Evolutionary conservation across 148 eudicot genomes (phyloP), one percentile per base, ranked within the genome.

Genomic region (Oxyria digyna): DNA sequence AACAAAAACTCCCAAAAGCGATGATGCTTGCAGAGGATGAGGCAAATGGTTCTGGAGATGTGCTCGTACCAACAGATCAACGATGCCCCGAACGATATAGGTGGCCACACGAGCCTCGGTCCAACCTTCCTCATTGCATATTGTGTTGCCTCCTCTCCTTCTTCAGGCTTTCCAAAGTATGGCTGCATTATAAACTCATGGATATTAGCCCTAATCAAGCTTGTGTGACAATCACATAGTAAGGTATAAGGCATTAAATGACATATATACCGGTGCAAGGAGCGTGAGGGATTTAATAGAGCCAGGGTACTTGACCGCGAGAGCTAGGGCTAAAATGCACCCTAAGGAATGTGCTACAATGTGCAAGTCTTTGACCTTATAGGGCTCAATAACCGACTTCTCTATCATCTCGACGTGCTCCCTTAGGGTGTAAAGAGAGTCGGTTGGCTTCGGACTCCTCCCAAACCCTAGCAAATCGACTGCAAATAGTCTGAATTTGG

Each of bases 311-410:
- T 81, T 87, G 48, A 85, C 96, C 0, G 91, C 88, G 1, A 93
- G 85, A 1, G 96, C 98, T 1, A 93, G 84, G 15, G 96, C 98
- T 67, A 93, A 45, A 70, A 93, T 89, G 86, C 98, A 93, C 6
- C 98, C 98, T n/a, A 93, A 76, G 5, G 98, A 93, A 76, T 93
- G 98, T 0, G 98, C 98, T 4, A 93, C 98, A 13, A 93, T 87
- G 84, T 93, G 96, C 75, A 93, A 84, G 6, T 96, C 87, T 68
- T 86, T 78, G 5, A 93, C 88, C 13, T 77, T 75, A 78, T 87
- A 70, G 0, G 69, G 80, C 41, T 83, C 85, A 18, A 93, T 68
- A n/a, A 93, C 96, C 0, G 95, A 81, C 10, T 73, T 77, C 68
- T 93, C 96, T 13, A 93, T 93, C 96, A 87, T 89, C 33, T 89